A percentile compares a stretch with the other conserved stretches of the same genome.
These are phyloP conservation scores for Neonectria coccinea DNA, from an alignment of 2,329 filamentous ascomycete genomes.

Conservation along the genomic window DNA sequence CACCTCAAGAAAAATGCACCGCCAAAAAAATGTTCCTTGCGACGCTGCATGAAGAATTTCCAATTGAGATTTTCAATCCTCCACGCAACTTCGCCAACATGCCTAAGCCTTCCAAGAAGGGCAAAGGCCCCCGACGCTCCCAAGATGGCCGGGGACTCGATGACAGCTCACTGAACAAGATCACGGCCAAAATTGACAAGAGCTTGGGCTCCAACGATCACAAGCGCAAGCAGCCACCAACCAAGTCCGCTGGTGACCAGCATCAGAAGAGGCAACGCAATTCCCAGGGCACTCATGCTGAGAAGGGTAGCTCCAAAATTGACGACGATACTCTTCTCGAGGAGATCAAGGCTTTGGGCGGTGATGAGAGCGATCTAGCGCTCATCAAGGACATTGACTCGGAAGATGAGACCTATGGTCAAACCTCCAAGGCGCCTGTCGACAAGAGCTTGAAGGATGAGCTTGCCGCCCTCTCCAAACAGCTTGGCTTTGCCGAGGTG, in stretches of 20 bases:
- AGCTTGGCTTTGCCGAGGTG: constrained; percentile 53
- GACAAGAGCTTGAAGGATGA: constrained; percentile 57
- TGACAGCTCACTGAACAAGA: constrained; percentile 61
- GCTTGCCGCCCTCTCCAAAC: constrained; percentile 54
- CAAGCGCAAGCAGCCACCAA: constrained; percentile 59
- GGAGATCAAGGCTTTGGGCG: constrained; percentile 74
- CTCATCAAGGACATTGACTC: constrained; percentile 67
- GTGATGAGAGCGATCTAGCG: constrained; percentile 72
- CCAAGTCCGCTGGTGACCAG: constrained; percentile 49
- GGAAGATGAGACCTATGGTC: constrained; percentile 53
- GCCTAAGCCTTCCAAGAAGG: constrained; percentile 55
- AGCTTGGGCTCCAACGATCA: constrained; percentile 57
- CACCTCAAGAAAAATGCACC: constrained; percentile 34
- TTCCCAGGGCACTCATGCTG: constrained; percentile 37
- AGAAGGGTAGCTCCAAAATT: constrained; percentile 43
- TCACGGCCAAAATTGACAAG: constrained; percentile 69
- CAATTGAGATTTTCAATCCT: constrained; percentile 32
- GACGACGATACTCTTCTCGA: constrained; percentile 63
- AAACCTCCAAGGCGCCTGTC: constrained; percentile 49
- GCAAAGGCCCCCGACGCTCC: constrained; percentile 45
- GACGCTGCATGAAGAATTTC: constrained; percentile 36
- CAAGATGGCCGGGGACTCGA: constrained; percentile 54
- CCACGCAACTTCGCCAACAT: constrained; percentile 37
- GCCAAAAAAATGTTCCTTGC: constrained; percentile 43
- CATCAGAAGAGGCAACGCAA: constrained; percentile 55